These are phyloP conservation scores for Przewalskia tangutica DNA, from an alignment of 257 asterid species.

Conservation along the genomic window DNA sequence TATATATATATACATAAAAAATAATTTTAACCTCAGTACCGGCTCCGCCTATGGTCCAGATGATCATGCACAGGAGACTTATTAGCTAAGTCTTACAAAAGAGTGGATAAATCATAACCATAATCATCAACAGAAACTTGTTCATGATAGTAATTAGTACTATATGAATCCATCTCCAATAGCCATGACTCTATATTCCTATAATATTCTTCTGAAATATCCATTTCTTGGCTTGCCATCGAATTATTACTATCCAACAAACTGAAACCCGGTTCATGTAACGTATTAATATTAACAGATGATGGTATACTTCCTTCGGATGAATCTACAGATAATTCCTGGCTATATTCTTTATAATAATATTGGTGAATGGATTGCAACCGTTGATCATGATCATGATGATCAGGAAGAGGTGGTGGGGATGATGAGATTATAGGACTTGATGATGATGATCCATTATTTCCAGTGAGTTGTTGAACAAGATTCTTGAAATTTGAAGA, in stretches of 20 bases:
- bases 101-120: slow-evolving; percentile 34
- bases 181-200: slow-evolving; percentile 44
- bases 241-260: slow-evolving; percentile 12
- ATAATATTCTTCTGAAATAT: slow-evolving; percentile 7
- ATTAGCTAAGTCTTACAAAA: neutral
- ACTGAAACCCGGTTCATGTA: slow-evolving; percentile 10
- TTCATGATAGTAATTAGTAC: slow-evolving; percentile 7
- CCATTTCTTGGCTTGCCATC: slow-evolving; percentile 8
- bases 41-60: neutral
- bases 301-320: slow-evolving; percentile 25
- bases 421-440: neutral
- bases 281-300: slow-evolving; percentile 7
- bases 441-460: slow-evolving; percentile 6
- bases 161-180: slow-evolving; percentile 32
- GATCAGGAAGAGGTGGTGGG: neutral
- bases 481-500: slow-evolving; percentile 42
- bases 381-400: slow-evolving; percentile 3
- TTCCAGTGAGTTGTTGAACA: slow-evolving; percentile 46
- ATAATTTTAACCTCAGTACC: neutral
- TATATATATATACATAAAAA: neutral
- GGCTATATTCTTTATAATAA: slow-evolving; percentile 2
- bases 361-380: neutral
- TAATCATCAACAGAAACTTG: slow-evolving; percentile 26
- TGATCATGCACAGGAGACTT: neutral
- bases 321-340: slow-evolving; percentile 34